Percentiles rank a stretch among this genome's conserved stretches.
Conservation (phyloP, 2,329 filamentous ascomycete genomes). For the Amylocarpus encephaloides region DNA sequence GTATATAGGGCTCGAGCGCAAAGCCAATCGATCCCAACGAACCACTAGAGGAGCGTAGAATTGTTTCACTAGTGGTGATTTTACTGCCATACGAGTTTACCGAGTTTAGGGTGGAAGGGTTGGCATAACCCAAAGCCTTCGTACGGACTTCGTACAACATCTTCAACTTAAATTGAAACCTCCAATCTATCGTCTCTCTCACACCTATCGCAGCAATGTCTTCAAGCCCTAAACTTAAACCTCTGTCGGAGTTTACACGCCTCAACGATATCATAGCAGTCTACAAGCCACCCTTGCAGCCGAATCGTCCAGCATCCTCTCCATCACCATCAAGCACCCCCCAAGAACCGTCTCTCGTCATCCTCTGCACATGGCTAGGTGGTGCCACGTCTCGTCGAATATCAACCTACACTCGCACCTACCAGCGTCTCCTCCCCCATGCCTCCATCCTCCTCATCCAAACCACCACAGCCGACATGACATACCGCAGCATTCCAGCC, state of each 20-base stretch:
- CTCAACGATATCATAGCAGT: background rate
- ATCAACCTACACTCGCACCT: background rate
- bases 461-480: conserved; percentile 3
- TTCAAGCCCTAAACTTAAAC: background rate
- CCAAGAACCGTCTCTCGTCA: background rate
- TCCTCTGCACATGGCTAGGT: conserved; percentile 1
- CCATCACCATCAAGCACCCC: background rate
- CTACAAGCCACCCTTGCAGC: background rate
- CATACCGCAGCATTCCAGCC: background rate
- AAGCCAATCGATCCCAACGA: no score
- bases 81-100: no score
- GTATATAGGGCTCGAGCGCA: no score
- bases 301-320: background rate
- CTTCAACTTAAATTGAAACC: no score
- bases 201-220: background rate
- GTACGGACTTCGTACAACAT: no score
- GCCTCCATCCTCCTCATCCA: conserved; percentile 1
- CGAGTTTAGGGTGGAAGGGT: no score
- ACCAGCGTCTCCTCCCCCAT: background rate
- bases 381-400: background rate
- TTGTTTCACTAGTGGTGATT: no score
- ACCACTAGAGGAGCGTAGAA: no score
- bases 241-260: background rate
- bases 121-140: no score
- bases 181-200: background rate